Base-by-base conservation (phyloP, 371 early-diverging fungal genomes). In the Lichtheimia ornata region DNA sequence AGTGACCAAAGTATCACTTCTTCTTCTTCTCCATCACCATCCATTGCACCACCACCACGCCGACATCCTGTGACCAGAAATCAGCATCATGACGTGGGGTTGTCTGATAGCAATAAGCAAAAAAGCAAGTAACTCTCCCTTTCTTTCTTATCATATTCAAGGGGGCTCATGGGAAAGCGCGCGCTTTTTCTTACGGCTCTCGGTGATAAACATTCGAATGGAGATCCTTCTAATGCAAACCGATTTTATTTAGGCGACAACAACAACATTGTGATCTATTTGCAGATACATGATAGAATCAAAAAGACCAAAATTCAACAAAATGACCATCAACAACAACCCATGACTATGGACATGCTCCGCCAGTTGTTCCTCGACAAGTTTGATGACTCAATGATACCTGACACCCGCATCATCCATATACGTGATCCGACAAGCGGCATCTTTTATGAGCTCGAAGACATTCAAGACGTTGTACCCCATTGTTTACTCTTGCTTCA, bases 391-490 rank as follows among this genome's bases (percentile, higher is more conserved):
- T 11, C 35, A 4, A 35, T 35, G 6, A 35, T 25, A 5, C 50
- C 20, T 41, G 43, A 54, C n/a, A 51, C 25, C 24, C 28, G 35
- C 27, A 74, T 54, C 52, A 77, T 87, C 43, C 84, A 87, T 52
- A 82, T 89, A 30, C 79, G 73, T 27, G 87, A 88, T 50, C 68
- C 82, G 0, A 63, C 69, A 4, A 63, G 78, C 4, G 66, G 72
- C 28, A 74, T 86, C 56, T 75, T 79, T 18, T 87, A 89, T 54
- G 87, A 87, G 50, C 77, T 89, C 17, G 88, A 87, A 62, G 82
- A 87, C 50, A 49, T 84, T 56, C 42, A 53, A 2, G 87, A 88
- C 35, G 79, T 89, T 47, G 65, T 61, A 45, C 70, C 79, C 12
- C 52, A 56, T 59, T 50, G 41, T 14, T 27, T 62, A 42, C 18